phyloP scores from a whole-genome alignment of 148 eudicot genomes.

The Pharnaceum exiguum region DNA sequence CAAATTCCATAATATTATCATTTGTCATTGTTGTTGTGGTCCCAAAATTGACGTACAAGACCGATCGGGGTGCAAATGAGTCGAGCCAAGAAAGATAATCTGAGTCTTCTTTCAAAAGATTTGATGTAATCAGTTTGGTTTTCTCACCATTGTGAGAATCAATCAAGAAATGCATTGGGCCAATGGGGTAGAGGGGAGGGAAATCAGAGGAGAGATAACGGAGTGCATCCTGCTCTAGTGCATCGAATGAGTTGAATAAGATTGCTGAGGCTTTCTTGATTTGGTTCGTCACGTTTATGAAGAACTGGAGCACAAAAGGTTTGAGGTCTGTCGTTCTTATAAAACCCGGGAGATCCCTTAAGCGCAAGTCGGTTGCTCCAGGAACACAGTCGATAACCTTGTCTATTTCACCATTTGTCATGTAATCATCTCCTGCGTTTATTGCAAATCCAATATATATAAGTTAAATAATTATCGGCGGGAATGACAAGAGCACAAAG shows the following conservation, averaged over 20 bases:
- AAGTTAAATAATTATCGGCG: no score
- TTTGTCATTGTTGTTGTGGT: background rate
- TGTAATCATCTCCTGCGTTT: no score
- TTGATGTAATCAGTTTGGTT: background rate
- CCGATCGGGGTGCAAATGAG: background rate
- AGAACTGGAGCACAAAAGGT: conserved; percentile 4
- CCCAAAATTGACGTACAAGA: conserved; percentile 21
- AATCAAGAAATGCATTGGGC: conserved; percentile 10
- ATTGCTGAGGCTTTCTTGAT: background rate
- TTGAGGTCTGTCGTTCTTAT: conserved; percentile 4
- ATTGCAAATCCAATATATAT: no score
- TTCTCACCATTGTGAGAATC: background rate
- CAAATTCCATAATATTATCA: conserved; percentile 11
- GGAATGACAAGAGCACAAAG: no score
- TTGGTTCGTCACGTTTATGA: no score
- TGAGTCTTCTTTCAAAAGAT: conserved; percentile 9
- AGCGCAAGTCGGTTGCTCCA: background rate
- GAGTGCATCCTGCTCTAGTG: conserved; percentile 10
- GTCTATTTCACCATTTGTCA: conserved; percentile 16
- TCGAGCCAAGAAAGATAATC: conserved; percentile 19
- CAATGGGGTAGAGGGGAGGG: conserved; percentile 10
- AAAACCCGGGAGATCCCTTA: conserved; percentile 11
- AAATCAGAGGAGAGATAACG: background rate
- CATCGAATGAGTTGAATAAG: conserved; percentile 15
- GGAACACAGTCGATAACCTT: background rate